A percentile compares a stretch with the other conserved stretches of the same genome.
These are phyloP conservation scores for Diaporthe batatas DNA, from an alignment of 2,329 filamentous ascomycete species.

Conservation along the genomic window DNA sequence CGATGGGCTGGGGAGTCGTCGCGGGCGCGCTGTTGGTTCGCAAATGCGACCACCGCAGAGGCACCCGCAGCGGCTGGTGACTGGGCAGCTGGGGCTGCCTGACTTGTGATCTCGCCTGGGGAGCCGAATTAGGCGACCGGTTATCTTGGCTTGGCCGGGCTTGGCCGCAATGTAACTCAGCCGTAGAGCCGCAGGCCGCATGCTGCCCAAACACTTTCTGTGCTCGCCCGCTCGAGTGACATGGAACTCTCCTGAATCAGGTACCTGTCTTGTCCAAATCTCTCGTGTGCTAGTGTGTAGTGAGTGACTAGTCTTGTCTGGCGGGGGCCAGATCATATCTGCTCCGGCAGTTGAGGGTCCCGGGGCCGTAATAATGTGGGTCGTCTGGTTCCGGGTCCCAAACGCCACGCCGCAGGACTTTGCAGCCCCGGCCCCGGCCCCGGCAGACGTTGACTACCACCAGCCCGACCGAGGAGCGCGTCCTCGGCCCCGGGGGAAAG, in stretches of 20 bases:
- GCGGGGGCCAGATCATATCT: background rate
- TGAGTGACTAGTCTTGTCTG: background rate
- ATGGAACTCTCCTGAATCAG: background rate
- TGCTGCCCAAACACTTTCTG: background rate
- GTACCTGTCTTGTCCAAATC: background rate
- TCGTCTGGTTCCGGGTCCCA: background rate
- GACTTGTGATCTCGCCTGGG: slow-evolving; percentile 22
- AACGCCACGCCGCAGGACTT: background rate
- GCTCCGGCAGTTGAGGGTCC: slow-evolving; percentile 14
- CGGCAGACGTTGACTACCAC: background rate
- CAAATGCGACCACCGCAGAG: background rate
- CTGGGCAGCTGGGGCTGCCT: background rate
- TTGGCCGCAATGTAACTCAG: slow-evolving; percentile 18
- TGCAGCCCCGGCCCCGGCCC: slow-evolving; percentile 11
- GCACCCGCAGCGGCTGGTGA: background rate
- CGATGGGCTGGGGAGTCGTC: background rate
- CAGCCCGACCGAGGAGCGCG: background rate
- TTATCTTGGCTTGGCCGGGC: background rate
- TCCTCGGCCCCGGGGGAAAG: slow-evolving; percentile 16
- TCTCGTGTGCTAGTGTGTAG: too few relatives aligned
- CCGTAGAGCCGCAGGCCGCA: background rate
- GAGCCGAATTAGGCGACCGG: slow-evolving; percentile 16
- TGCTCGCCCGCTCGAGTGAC: background rate
- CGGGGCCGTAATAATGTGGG: slow-evolving; percentile 22
- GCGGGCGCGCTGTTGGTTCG: background rate